Evolutionary conservation across 768 basidiomycete genomes (phyloP).

Genomic region (Calocybe cyanea): DNA sequence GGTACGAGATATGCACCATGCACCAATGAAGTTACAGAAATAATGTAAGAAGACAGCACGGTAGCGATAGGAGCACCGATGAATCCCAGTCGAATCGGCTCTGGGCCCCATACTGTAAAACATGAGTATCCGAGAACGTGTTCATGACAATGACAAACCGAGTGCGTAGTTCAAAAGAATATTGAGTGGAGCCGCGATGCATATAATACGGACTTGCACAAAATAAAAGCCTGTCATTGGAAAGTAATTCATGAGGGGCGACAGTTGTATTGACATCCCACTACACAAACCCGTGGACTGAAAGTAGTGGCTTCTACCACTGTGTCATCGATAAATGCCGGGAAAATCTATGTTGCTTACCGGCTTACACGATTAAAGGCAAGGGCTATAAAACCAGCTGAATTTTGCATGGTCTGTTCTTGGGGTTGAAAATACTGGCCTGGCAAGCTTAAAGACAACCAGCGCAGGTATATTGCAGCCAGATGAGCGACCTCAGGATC

Average conservation of each 20-base stretch:
- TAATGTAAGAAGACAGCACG: constrained; percentile 79
- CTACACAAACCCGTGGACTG: constrained; percentile 77
- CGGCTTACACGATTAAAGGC: constrained; percentile 47
- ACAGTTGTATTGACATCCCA: neutral
- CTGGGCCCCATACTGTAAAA: constrained; percentile 76
- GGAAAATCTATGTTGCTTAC: too few relatives aligned
- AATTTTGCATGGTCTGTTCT: neutral
- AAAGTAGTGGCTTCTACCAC: constrained; percentile 56
- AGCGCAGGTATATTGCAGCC: constrained; percentile 73
- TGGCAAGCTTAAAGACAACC: constrained; percentile 73
- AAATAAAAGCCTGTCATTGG: constrained; percentile 62
- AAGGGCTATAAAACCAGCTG: constrained; percentile 28
- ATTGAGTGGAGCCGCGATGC: constrained; percentile 82
- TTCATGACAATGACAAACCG: constrained; percentile 45
- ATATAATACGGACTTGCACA: constrained; percentile 78
- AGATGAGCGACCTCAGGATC: constrained; percentile 79
- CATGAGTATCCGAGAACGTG: too few relatives aligned
- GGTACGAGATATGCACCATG: constrained; percentile 61
- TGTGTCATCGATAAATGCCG: neutral
- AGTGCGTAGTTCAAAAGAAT: constrained; percentile 77
- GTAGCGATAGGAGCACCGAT: constrained; percentile 90
- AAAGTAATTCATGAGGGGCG: neutral
- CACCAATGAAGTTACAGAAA: constrained; percentile 52
- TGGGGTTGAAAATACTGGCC: constrained; percentile 26
- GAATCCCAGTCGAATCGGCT: constrained; percentile 75